These are phyloP conservation scores for Gyromitra esculenta DNA, from an alignment of 2,329 filamentous ascomycete species.

Conservation along the genomic window DNA sequence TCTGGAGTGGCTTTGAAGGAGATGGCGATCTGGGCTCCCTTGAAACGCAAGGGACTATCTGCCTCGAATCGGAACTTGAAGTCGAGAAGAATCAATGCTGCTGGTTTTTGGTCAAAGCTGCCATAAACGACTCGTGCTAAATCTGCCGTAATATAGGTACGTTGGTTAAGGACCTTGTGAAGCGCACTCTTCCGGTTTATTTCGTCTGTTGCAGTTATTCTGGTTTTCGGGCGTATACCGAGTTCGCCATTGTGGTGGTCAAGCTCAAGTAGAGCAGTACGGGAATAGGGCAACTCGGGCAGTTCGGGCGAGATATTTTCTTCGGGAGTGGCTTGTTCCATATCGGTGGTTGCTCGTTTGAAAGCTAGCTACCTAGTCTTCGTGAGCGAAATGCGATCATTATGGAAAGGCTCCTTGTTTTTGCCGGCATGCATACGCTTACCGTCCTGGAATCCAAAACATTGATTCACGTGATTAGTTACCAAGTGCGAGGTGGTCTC, in stretches of 20 bases:
- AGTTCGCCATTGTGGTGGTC: slow-evolving; percentile 13
- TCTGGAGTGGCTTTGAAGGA: slow-evolving; percentile 9
- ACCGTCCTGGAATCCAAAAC: neutral
- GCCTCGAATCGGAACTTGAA: slow-evolving; percentile 32
- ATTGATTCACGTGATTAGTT: neutral
- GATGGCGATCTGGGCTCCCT: slow-evolving; percentile 19
- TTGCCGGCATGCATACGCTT: neutral
- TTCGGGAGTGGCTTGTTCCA: neutral
- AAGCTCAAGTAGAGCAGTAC: slow-evolving; percentile 15
- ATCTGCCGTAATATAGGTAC: slow-evolving; percentile 27
- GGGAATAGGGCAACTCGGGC: neutral
- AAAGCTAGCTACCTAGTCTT: neutral
- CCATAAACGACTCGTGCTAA: slow-evolving; percentile 20
- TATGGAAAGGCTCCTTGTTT: neutral
- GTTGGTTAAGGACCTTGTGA: slow-evolving; percentile 9
- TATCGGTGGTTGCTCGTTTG: neutral
- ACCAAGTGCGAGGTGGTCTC: neutral
- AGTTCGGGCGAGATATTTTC: neutral
- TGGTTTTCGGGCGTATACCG: neutral
- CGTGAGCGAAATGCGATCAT: neutral
- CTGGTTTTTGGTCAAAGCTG: slow-evolving; percentile 20
- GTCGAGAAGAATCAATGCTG: slow-evolving; percentile 8
- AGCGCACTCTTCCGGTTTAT: slow-evolving; percentile 13
- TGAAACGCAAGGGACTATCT: slow-evolving; percentile 23
- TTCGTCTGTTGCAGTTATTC: neutral